Evolutionary conservation across 768 basidiomycete species (phyloP), one percentile per base, ranked within the genome.

Genomic region (Imleria badia): DNA sequence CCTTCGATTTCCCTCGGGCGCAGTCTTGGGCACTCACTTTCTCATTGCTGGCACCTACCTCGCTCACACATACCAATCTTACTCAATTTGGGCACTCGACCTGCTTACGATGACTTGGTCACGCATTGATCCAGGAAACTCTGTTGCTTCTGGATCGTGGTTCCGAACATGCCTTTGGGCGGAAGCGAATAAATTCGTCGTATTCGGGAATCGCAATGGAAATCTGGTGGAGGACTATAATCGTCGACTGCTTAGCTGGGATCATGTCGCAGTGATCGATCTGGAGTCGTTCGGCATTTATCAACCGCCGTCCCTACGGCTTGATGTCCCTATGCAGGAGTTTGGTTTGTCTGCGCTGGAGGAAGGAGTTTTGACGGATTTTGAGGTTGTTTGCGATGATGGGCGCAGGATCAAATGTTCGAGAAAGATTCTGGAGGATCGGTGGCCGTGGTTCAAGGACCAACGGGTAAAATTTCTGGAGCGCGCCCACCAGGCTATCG

Each of bases 221-320:
- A 94, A 91, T 65, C 81, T 95, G 23, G 91, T 94, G 6, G 89
- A 92, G 54, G 94, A 97, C 64, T 95, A 95, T 68, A 94, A 97
- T 64, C 86, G 91, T 44, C 86, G 94, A 19, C 78, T 94, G 12
- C 81, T 94, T 55, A 91, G 87, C 65, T 94, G 91, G 91, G 91
- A 94, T 63, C 90, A 98, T 65, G 85, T 95, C 49, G 91, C 91
- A 6, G 85, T 90, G 51, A 85, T 96, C 53, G 92, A 95, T 65
- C 76, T 97, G 23, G 95, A 98, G 72, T 89, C 95, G 0, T 96
- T 94, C 64, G 96, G 96, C 2, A 94, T 99, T 59, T 98, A 98
- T 66, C 89, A 91, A 60, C 89, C 94, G 0, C 94, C 94, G 0
- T 69, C 78, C 4, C 77, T 81, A 39, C 83, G 76, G 57, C 76